Conservation (phyloP, 2,329 filamentous ascomycete genomes). For the Epichloe festucae region DNA sequence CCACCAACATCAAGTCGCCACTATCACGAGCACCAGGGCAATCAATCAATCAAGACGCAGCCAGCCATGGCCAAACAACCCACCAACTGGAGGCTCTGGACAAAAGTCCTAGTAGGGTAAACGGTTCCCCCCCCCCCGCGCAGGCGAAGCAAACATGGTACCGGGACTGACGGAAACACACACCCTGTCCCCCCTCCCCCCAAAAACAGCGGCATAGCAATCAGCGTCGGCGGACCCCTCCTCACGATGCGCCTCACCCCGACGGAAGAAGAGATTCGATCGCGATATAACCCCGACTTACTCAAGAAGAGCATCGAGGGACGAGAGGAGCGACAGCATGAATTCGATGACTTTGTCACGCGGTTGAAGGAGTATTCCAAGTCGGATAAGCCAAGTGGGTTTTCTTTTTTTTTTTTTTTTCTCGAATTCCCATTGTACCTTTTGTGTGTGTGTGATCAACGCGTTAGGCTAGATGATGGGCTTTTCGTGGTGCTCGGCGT, state of each 20-base stretch:
- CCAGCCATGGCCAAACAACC: conserved; percentile 29
- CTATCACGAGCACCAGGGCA: not conserved
- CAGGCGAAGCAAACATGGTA: too few species aligned
- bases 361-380: conserved; percentile 81
- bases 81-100: conserved; percentile 42
- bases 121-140: too few species aligned
- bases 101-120: conserved; percentile 61
- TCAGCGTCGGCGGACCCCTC: conserved; percentile 75
- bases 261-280: conserved; percentile 82
- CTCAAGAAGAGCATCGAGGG: conserved; percentile 76
- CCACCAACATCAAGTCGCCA: not conserved
- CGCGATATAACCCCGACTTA: conserved; percentile 89
- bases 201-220: conserved; percentile 46
- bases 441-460: too few species aligned
- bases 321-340: conserved; percentile 61
- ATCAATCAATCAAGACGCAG: not conserved
- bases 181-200: too few species aligned
- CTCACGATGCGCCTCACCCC: conserved; percentile 70
- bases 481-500: not conserved
- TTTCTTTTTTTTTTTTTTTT: not conserved
- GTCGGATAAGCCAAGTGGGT: conserved; percentile 75
- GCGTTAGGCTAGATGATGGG: too few species aligned
- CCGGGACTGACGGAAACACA: not conserved
- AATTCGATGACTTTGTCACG: conserved; percentile 79
- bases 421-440: not conserved